Evolutionary conservation across 495 filamentous ascomycete genomes (phyloP), one percentile per base, ranked within the genome.

Genomic region (Eremomyces bilateralis): DNA sequence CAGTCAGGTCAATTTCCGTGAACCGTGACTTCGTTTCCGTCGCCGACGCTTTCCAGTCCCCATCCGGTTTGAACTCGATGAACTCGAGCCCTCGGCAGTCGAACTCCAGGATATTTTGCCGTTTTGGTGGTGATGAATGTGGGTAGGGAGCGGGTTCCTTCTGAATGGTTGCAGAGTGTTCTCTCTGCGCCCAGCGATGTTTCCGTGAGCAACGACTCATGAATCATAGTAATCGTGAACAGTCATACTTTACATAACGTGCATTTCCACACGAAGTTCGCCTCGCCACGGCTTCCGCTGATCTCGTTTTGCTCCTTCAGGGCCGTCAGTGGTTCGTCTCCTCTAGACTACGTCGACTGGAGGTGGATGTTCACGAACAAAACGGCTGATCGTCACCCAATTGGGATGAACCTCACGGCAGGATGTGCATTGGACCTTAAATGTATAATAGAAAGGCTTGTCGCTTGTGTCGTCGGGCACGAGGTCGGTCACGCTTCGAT

Each of bases 261-360:
- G 64, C 88, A 97, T 50, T 71, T 79, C 85, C 85, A 95, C 31
- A 97, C 88, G 52, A 97, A 93, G 56, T 93, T 93, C 5, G 88
- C 90, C 55, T 95, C 84, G 30, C 88, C 88, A 31, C 79, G 69
- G 54, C 81, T 90, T 12, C 81, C 82, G 36, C 79, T 81, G 47
- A 90, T 71, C 35, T 92, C 85, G 46, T 83, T 74, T 34, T 53
- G 62, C 48, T 91, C 83, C 83, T 95, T 32, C 22, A 15, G 30
- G 31, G 20, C 15, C 1, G 17, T 10, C 16, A 33, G 35, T 5
- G 30, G 4, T 25, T 12, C 37, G 12, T 15, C 3, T 16, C 30
- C 15, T 27, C 13, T 4, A 27, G 16, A 18, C 15, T 34, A 20
- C 12, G 15, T 20, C 1, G 18, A 18, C 18, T 8, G 10, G 10